A percentile compares a stretch with the other conserved stretches of the same genome.
phyloP scores from a whole-genome alignment of 768 basidiomycete genomes.

The Collybiopsis luxurians region DNA sequence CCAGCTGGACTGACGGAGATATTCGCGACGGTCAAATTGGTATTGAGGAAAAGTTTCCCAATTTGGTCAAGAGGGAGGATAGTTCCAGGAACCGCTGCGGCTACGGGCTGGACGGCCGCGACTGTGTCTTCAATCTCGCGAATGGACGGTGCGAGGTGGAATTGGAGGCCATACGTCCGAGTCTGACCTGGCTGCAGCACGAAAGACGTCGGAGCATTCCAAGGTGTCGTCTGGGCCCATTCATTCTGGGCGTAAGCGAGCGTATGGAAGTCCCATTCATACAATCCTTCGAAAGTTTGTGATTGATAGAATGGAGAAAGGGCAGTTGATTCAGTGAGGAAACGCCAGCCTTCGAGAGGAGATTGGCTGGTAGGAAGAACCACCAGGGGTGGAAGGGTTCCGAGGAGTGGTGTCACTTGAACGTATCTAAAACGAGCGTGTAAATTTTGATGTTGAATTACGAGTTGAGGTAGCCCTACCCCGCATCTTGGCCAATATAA shows the following conservation, averaged over 20 bases:
- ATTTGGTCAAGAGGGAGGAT: conserved; percentile 46
- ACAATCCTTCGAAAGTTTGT: conserved; percentile 57
- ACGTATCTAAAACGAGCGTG: conserved; percentile 1
- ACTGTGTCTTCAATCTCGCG: conserved; percentile 46
- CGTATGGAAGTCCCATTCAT: conserved; percentile 62
- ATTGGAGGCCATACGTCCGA: conserved; percentile 52
- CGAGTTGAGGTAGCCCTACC: conserved; percentile 39
- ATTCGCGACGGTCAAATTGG: conserved; percentile 36
- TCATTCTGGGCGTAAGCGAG: conserved; percentile 55
- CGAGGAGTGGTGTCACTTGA: conserved; percentile 48
- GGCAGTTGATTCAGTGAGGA: conserved; percentile 48
- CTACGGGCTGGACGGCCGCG: conserved; percentile 42
- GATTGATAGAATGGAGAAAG: conserved; percentile 49
- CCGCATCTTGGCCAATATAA: conserved; percentile 56
- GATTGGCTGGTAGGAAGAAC: conserved; percentile 42
- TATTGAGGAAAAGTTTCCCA: conserved; percentile 51
- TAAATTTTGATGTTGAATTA: neutral
- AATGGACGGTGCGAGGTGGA: conserved; percentile 48
- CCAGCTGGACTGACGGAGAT: conserved; percentile 43
- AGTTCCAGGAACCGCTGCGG: conserved; percentile 52
- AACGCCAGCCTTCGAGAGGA: conserved; percentile 60
- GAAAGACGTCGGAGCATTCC: conserved; percentile 52
- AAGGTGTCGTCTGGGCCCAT: conserved; percentile 49
- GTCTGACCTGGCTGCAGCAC: conserved; percentile 44
- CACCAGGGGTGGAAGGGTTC: conserved; percentile 50